Evolutionary conservation across 352 stramenopile species (phyloP), one percentile per base, ranked within the genome.

Genomic region (Pythium sukuiense): DNA sequence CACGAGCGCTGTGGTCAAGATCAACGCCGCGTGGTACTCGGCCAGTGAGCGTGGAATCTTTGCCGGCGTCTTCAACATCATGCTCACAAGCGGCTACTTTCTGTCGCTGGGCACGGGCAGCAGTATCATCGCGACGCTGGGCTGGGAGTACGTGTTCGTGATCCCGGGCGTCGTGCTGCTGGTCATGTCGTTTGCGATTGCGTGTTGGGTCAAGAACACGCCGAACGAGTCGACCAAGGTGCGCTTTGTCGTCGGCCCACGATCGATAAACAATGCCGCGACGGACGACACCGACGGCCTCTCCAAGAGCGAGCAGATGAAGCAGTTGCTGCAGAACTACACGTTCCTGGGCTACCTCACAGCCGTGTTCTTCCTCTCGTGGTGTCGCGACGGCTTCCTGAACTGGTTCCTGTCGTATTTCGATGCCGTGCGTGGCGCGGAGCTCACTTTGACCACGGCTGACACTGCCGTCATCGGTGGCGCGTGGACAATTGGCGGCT

Each of bases 1-100:
- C n/a, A 90, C 81, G 16, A 92, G 84, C 59, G 84, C 80, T 32
- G 84, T 89, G n/a, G 81, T 92, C n/a, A 92, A 92, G 73, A 92
- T 92, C 70, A 90, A 92, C 52, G 84, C 80, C 0, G 83, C 80
- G 55, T 90, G 84, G 84, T 92, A 90, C 66, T 32, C 69, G 18
- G 70, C 78, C 4, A 88, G 62, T 55, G 84, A 92, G 71, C 78
- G 81, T 24, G 81, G 84, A 0, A 69, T 89, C 45, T 92, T 92
- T 64, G 72, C 84, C 0, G 84, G 81, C 3, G 75, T 92, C 0
- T 92, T 90, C 73, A 92, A 92, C 73, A 81, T 86, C 65, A 88
- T 90, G 74, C 75, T 92, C 48, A 90, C 78, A 16, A 90, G 76
- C 35, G 84, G 84, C 14, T 92, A 89, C 69, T 92, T 85, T 57